Percentiles rank a stretch among this genome's conserved stretches.
Conservation (phyloP, 2,329 filamentous ascomycete genomes). For the Colletotrichum melonis region DNA sequence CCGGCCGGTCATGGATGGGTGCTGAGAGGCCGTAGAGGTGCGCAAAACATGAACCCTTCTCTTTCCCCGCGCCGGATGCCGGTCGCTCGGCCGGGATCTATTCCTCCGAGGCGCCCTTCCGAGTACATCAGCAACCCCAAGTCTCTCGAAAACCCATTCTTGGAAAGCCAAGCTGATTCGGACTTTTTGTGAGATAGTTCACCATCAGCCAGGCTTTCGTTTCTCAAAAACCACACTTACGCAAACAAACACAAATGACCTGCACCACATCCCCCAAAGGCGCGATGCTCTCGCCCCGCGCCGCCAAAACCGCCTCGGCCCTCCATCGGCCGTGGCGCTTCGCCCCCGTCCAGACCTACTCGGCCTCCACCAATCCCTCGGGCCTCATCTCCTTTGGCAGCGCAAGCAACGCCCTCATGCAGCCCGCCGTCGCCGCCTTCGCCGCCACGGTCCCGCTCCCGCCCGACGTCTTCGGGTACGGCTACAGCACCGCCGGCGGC, state of each 20-base stretch:
- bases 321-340: conserved; percentile 28
- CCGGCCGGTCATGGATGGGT: not conserved
- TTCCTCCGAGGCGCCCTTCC: not conserved
- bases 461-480: conserved; percentile 48
- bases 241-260: not conserved
- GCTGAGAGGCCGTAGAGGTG: not conserved
- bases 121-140: not conserved
- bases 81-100: not conserved
- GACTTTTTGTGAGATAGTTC: no score
- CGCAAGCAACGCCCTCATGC: conserved; percentile 24
- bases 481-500: conserved; percentile 49
- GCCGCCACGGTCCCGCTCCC: conserved; percentile 11
- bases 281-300: conserved; percentile 26
- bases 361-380: conserved; percentile 5
- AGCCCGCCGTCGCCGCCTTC: conserved; percentile 9
- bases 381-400: conserved; percentile 29
- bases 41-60: not conserved
- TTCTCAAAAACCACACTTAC: no score
- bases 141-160: not conserved
- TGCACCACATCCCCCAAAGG: not conserved
- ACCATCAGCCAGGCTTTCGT: no score
- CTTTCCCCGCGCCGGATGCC: not conserved
- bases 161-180: no score
- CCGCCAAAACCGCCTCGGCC: conserved; percentile 5
- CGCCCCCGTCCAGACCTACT: conserved; percentile 18